phyloP scores from a whole-genome alignment of 768 basidiomycete genomes.

The Leccinum variicolor region DNA sequence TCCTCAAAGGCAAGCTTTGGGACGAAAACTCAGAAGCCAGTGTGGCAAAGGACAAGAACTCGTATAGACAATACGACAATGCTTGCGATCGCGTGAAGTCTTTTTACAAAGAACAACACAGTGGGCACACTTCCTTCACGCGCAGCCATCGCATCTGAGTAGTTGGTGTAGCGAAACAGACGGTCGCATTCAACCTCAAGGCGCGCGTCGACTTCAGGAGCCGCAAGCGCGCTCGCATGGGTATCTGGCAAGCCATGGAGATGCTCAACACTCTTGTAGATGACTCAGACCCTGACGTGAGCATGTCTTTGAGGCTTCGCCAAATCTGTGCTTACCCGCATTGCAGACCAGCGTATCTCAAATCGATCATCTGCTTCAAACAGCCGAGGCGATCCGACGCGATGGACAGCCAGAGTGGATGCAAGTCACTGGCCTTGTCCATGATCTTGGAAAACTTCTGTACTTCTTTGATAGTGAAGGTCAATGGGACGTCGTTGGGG shows the following conservation, averaged over 20 bases:
- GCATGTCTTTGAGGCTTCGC: neutral
- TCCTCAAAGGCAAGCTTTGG: slow-evolving; percentile 60
- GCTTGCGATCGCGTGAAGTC: slow-evolving; percentile 76
- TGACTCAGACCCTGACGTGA: slow-evolving; percentile 86
- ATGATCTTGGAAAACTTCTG: slow-evolving; percentile 87
- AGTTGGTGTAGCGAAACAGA: slow-evolving; percentile 68
- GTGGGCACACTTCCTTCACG: slow-evolving; percentile 32
- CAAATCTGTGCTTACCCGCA: slow-evolving; percentile 9
- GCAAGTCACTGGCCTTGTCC: slow-evolving; percentile 84
- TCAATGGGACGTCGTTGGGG: slow-evolving; percentile 95
- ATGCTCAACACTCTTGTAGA: slow-evolving; percentile 84
- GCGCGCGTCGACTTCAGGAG: slow-evolving; percentile 73
- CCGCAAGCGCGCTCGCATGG: slow-evolving; percentile 68
- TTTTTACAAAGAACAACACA: slow-evolving; percentile 79
- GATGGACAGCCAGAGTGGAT: slow-evolving; percentile 92
- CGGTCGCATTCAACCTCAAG: slow-evolving; percentile 78
- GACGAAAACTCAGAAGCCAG: slow-evolving; percentile 57
- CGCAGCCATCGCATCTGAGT: neutral
- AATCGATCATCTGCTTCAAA: slow-evolving; percentile 89
- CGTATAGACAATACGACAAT: slow-evolving; percentile 69
- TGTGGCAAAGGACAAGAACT: slow-evolving; percentile 55
- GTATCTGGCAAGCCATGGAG: slow-evolving; percentile 85
- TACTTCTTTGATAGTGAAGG: slow-evolving; percentile 83
- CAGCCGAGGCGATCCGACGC: slow-evolving; percentile 83
- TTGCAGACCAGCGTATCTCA: slow-evolving; percentile 70